phyloP scores from a whole-genome alignment of 73 alveolate species.

The Urostyla sp. region DNA sequence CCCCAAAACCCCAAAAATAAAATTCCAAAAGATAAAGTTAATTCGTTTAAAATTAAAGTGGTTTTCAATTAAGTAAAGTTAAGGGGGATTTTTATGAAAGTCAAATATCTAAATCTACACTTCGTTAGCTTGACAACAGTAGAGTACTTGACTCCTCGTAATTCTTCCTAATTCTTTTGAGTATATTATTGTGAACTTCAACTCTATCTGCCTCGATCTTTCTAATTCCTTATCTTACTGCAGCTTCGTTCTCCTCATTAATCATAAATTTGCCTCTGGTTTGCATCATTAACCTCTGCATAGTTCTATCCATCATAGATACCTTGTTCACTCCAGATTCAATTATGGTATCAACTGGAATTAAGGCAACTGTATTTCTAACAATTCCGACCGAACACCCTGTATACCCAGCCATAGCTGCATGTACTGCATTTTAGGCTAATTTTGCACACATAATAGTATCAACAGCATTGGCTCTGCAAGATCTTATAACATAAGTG shows the following conservation, averaged over 20 bases:
- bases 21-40: too few species aligned
- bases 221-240: constrained; percentile 16
- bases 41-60: too few species aligned
- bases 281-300: constrained; percentile 44
- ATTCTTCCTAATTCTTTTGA: constrained; percentile 1
- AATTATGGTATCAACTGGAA: constrained; percentile 67
- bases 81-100: too few species aligned
- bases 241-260: constrained; percentile 26
- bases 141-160: neutral
- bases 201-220: constrained; percentile 1
- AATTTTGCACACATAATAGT: constrained; percentile 95
- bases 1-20: too few species aligned
- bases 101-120: too few species aligned
- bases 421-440: constrained; percentile 96
- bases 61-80: too few species aligned
- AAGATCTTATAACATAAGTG: constrained; percentile 98
- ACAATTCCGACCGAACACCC: constrained; percentile 91
- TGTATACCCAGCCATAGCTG: constrained; percentile 94
- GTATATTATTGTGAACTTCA: neutral
- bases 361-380: constrained; percentile 77
- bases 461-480: constrained; percentile 97
- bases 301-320: constrained; percentile 29
- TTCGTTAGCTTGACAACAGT: constrained; percentile 13
- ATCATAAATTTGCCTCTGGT: constrained; percentile 45
- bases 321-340: constrained; percentile 33